Conservation (phyloP, 1,284 basidiomycete species). For the Thecaphora thlaspeos region DNA sequence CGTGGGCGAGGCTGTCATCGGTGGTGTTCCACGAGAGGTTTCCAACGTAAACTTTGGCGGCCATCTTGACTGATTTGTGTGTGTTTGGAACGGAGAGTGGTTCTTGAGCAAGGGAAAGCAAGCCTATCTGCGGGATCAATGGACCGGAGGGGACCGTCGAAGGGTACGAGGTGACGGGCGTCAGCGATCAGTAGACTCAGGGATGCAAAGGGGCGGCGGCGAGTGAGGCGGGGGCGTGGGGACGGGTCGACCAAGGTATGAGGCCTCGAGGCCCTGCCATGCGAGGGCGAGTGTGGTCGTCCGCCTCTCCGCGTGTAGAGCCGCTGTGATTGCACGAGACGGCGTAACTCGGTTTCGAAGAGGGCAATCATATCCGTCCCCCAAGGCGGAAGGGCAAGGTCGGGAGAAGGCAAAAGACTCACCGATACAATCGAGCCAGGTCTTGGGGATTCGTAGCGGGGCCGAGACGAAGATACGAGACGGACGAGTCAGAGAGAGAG, state of each 20-base stretch:
- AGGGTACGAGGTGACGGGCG: too few relatives aligned
- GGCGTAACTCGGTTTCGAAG: too few relatives aligned
- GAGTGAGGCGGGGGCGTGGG: too few relatives aligned
- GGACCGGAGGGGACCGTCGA: too few relatives aligned
- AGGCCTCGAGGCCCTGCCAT: too few relatives aligned
- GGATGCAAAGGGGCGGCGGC: too few relatives aligned
- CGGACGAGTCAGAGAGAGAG: constrained; percentile 26
- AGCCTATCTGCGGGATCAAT: too few relatives aligned
- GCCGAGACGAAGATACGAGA: constrained; percentile 36
- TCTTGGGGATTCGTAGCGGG: constrained; percentile 11
- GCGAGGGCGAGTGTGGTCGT: too few relatives aligned
- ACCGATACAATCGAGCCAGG: constrained; percentile 44
- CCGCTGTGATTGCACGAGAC: too few relatives aligned
- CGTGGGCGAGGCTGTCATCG: constrained; percentile 55
- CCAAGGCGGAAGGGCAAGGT: not conserved
- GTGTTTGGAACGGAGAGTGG: not conserved
- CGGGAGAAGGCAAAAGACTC: constrained; percentile 5
- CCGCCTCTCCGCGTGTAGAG: too few relatives aligned
- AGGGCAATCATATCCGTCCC: not conserved
- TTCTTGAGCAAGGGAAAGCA: not conserved
- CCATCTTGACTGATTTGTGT: constrained; percentile 44
- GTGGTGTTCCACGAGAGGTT: constrained; percentile 58
- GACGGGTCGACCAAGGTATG: too few relatives aligned
- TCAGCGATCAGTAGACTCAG: too few relatives aligned
- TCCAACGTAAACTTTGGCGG: constrained; percentile 57